Evolutionary conservation across 176 grass and related monocot genomes (phyloP).

Genomic region (Saccharum spontaneum): DNA sequence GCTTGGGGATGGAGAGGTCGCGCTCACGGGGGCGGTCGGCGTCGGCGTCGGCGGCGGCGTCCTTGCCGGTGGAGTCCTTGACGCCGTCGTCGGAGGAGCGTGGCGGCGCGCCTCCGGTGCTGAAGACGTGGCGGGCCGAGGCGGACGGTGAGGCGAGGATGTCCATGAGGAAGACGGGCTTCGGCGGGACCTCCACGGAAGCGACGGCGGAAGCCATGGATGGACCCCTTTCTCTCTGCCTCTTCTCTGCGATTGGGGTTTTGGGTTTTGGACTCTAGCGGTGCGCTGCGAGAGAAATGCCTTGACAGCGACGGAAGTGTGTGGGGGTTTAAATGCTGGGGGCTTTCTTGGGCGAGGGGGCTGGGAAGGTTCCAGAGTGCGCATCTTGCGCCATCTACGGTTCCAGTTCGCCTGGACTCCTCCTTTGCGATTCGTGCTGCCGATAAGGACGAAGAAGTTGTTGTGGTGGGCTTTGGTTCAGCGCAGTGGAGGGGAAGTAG

Average conservation of each 20-base stretch:
- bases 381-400: not conserved
- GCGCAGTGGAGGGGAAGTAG: too few species aligned
- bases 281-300: not conserved
- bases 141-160: not conserved
- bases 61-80: not conserved
- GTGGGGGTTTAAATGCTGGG: not conserved
- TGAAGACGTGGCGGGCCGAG: not conserved
- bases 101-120: not conserved
- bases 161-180: not conserved
- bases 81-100: not conserved
- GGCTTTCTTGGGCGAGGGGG: too few species aligned
- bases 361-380: too few species aligned
- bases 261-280: slow-evolving; percentile 16
- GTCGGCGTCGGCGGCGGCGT: too few species aligned
- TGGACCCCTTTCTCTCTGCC: too few species aligned
- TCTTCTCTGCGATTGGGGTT: not conserved
- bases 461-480: too few species aligned
- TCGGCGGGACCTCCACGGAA: not conserved
- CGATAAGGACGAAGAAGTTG: too few species aligned
- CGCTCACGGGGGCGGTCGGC: not conserved
- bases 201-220: slow-evolving; percentile 48
- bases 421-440: slow-evolving; percentile 3
- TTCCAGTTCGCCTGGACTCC: not conserved
- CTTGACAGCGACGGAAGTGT: not conserved
- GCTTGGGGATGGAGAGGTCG: not conserved